A percentile compares a stretch with the other conserved stretches of the same genome.
These are phyloP conservation scores for Neonectria hederae DNA, from an alignment of 2,329 filamentous ascomycete genomes.

Conservation along the genomic window DNA sequence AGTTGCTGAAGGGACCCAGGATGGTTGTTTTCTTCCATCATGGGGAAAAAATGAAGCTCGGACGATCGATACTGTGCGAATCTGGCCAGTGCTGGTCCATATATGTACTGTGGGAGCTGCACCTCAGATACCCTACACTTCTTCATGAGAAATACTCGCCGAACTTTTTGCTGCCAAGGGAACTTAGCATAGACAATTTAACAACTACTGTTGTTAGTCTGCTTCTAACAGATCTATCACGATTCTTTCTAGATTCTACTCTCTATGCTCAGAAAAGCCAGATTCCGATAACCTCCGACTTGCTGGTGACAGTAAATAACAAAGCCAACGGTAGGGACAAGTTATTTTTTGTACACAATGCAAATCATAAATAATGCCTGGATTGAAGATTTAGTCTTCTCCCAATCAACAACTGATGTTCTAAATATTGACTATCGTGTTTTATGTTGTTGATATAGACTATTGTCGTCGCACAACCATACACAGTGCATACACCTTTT, in stretches of 20 bases:
- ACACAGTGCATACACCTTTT: not conserved
- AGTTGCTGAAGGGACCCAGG: not conserved
- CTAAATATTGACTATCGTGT: not conserved
- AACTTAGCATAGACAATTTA: too few relatives aligned
- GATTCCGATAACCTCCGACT: too few relatives aligned
- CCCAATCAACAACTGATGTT: too few relatives aligned
- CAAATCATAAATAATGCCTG: too few relatives aligned
- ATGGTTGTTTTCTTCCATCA: not conserved
- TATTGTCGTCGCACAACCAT: not conserved
- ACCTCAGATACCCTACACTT: not conserved
- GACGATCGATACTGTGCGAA: conserved; percentile 8
- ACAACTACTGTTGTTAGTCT: too few relatives aligned
- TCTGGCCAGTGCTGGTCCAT: not conserved
- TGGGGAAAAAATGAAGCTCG: conserved; percentile 11
- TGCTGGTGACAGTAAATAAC: too few relatives aligned
- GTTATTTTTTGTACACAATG: too few relatives aligned
- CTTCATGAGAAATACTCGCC: not conserved
- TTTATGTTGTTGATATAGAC: not conserved
- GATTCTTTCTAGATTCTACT: too few relatives aligned
- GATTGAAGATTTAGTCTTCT: too few relatives aligned
- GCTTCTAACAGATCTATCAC: too few relatives aligned
- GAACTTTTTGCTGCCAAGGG: not conserved
- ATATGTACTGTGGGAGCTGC: not conserved
- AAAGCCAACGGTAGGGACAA: too few relatives aligned
- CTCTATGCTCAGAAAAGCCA: too few relatives aligned